Evolutionary conservation across 2,329 filamentous ascomycete species (phyloP), one percentile per base, ranked within the genome.

Genomic region (Elsinoe batatas): DNA sequence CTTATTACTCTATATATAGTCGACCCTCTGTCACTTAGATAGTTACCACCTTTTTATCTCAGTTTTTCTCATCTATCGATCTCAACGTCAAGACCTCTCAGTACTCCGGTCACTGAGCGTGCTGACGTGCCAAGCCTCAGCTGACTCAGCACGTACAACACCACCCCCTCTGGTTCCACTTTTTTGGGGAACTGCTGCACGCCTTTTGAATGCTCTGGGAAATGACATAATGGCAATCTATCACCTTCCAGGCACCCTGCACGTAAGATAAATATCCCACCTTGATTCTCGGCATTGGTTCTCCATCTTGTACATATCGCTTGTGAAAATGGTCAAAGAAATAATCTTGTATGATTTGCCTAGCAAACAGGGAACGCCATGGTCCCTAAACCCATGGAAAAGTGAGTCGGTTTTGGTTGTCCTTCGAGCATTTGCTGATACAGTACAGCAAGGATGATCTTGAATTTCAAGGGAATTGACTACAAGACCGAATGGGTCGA

Each of bases 301-400:
- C 33, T 12, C 13, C 13, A 33, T 15, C 30, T 20, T n/a, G 20
- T 26, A 26, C 8, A 49, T 35, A 33, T 37, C 18, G 17, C 8
- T 33, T 11, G 17, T 37, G 13, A 38, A 20, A 51, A 51, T 51
- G 10, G 54, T 65, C 30, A 65, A 26, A 26, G 40, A 74, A 59
- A 71, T 84, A 36, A 70, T 79, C 7, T 66, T 88, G 1, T 85
- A 80, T 61, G 84, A 88, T 65, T 67, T 88, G 2, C 79, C 83
- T 2, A 81, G 74, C 67, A 77, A 73, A 64, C 68, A 71, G 17
- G 71, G 71, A 37, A 69, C 69, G 6, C 64, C 71, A 51, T 88
- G 85, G 85, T 84, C 83, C 1, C 69, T 79, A 44, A 88, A 88
- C 65, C 79, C 84, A 0, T 88, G 83, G 84, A 88, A 85, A 70